These are phyloP conservation scores for Myotisia sp. DNA, from an alignment of 2,329 filamentous ascomycete genomes.

Conservation along the genomic window DNA sequence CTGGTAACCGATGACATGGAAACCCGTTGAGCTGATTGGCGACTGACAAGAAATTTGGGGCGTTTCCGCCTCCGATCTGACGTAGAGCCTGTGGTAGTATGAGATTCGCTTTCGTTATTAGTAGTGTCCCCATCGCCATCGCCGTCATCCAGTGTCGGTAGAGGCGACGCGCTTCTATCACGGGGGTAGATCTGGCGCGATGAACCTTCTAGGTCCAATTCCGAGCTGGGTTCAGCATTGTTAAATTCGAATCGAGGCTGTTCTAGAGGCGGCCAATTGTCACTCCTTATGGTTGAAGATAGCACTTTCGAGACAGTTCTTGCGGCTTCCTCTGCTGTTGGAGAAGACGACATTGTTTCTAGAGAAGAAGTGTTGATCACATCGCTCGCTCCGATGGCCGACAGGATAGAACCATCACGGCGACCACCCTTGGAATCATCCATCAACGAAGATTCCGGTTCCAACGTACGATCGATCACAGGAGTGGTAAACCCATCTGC, in stretches of 20 bases:
- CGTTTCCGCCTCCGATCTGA: conserved; percentile 28
- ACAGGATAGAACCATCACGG: too few species aligned
- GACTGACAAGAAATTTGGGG: conserved; percentile 42
- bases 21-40: conserved; percentile 44
- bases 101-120: conserved; percentile 15
- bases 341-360: conserved; percentile 32
- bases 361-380: conserved; percentile 22
- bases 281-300: conserved; percentile 15
- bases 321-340: conserved; percentile 30
- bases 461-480: conserved; percentile 11
- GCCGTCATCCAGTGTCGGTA: conserved; percentile 3
- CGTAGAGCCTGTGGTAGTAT: conserved; percentile 12
- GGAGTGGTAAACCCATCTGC: conserved; percentile 19
- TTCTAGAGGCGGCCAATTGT: background rate
- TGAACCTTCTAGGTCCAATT: conserved; percentile 10
- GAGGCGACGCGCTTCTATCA: conserved; percentile 3
- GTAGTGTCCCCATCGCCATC: conserved; percentile 11
- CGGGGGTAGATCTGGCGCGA: conserved; percentile 6
- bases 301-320: conserved; percentile 28
- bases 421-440: conserved; percentile 9
- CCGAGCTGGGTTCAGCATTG: background rate
- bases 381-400: conserved; percentile 6
- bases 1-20: conserved; percentile 43
- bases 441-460: conserved; percentile 6
- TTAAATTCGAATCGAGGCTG: too few species aligned